Conservation (phyloP, 345 rosid genomes). For the Citrus inodora region DNA sequence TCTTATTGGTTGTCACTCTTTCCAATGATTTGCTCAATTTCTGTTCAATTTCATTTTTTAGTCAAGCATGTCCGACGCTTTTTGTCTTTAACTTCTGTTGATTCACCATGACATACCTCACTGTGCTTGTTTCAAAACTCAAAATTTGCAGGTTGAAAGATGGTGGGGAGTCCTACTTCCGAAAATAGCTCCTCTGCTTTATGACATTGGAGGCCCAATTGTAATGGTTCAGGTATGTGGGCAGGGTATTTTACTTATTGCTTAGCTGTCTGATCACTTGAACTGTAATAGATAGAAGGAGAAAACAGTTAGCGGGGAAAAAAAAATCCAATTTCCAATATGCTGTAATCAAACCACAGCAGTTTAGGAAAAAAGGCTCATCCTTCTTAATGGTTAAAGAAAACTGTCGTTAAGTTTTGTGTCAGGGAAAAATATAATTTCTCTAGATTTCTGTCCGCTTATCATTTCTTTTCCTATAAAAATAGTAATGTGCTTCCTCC, state of each 20-base stretch:
- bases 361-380: neutral
- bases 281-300: neutral
- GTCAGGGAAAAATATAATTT: neutral
- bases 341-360: neutral
- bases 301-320: neutral
- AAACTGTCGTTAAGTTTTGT: neutral
- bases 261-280: neutral
- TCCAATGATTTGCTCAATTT: neutral
- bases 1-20: neutral
- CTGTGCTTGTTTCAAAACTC: neutral
- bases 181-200: slow-evolving; percentile 65
- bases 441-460: neutral
- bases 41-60: neutral
- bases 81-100: neutral
- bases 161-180: slow-evolving; percentile 89
- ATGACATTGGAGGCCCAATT: slow-evolving; percentile 81
- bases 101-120: neutral
- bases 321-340: neutral
- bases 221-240: slow-evolving; percentile 82
- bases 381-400: neutral
- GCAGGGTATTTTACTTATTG: neutral
- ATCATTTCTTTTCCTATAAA: neutral
- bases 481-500: neutral
- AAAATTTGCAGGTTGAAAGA: slow-evolving; percentile 55
- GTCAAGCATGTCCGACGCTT: neutral